A percentile compares a stretch with the other conserved stretches of the same genome.
Conservation (phyloP, 768 basidiomycete species). For the Calvatia gigantea region DNA sequence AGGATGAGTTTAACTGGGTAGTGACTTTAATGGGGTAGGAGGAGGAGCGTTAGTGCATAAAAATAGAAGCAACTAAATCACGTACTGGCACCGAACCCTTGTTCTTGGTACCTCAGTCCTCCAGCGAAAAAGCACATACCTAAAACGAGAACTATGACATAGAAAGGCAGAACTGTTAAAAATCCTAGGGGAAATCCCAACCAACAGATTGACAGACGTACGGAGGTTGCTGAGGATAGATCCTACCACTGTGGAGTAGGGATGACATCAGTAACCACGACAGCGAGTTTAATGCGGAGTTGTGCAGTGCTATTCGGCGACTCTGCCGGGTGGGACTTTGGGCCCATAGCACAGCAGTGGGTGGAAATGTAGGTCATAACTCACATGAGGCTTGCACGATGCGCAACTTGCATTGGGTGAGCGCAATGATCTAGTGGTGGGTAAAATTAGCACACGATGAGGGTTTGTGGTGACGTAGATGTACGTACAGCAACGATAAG, state of each 20-base stretch:
- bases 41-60: neutral
- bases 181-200: slow-evolving; percentile 1
- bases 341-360: neutral
- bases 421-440: slow-evolving; percentile 40
- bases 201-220: slow-evolving; percentile 31
- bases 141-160: slow-evolving; percentile 61
- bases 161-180: neutral
- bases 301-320: neutral
- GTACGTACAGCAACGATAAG: slow-evolving; percentile 72
- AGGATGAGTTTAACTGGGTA: slow-evolving; percentile 70
- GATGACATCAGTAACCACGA: slow-evolving; percentile 17
- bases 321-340: neutral
- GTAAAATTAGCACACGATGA: slow-evolving; percentile 1
- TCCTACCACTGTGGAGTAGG: slow-evolving; percentile 61
- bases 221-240: slow-evolving; percentile 82
- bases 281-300: neutral
- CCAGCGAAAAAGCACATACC: slow-evolving; percentile 93
- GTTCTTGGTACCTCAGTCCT: slow-evolving; percentile 73
- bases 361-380: slow-evolving; percentile 25
- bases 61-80: slow-evolving; percentile 22
- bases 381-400: slow-evolving; percentile 81
- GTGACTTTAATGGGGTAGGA: slow-evolving; percentile 37
- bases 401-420: slow-evolving; percentile 53
- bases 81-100: slow-evolving; percentile 74
- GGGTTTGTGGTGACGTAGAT: neutral